phyloP scores from a whole-genome alignment of 2,329 filamentous ascomycete genomes.

The Colletotrichum limetticola region DNA sequence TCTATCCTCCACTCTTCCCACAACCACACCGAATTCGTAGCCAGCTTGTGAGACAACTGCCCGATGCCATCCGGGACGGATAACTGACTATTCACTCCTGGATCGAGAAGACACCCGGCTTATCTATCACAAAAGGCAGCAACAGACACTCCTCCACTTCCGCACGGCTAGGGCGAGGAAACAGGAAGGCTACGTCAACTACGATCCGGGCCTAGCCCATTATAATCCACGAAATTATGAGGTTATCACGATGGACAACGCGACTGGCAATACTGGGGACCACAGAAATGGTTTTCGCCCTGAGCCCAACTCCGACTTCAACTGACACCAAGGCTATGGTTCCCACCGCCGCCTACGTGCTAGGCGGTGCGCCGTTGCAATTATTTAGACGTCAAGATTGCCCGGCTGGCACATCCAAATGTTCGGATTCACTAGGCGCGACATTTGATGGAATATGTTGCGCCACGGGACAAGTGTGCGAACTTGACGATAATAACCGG shows the following conservation, averaged over 20 bases:
- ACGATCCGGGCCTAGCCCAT: background rate
- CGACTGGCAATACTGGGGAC: background rate
- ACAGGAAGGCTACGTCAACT: background rate
- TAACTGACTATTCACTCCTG: background rate
- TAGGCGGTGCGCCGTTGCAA: conserved; percentile 6
- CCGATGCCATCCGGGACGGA: background rate
- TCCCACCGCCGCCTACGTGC: conserved; percentile 6
- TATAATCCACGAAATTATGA: conserved; percentile 1
- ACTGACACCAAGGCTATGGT: background rate
- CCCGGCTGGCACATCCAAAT: conserved; percentile 61
- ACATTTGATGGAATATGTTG: conserved; percentile 63
- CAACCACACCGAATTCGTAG: background rate
- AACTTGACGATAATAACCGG: conserved; percentile 57
- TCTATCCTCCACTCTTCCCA: background rate
- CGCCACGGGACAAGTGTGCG: conserved; percentile 60
- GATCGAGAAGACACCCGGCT: background rate
- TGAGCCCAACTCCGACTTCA: conserved; percentile 8
- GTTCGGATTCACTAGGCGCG: conserved; percentile 56
- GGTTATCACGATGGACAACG: conserved; percentile 6
- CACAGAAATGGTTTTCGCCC: background rate
- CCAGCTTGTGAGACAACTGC: background rate
- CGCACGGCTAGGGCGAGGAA: background rate
- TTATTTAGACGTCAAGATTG: conserved; percentile 46
- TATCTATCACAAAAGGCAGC: background rate
- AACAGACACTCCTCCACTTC: background rate